Base-by-base conservation (phyloP, 2,329 filamentous ascomycete genomes). In the Diaporthe amygdali region DNA sequence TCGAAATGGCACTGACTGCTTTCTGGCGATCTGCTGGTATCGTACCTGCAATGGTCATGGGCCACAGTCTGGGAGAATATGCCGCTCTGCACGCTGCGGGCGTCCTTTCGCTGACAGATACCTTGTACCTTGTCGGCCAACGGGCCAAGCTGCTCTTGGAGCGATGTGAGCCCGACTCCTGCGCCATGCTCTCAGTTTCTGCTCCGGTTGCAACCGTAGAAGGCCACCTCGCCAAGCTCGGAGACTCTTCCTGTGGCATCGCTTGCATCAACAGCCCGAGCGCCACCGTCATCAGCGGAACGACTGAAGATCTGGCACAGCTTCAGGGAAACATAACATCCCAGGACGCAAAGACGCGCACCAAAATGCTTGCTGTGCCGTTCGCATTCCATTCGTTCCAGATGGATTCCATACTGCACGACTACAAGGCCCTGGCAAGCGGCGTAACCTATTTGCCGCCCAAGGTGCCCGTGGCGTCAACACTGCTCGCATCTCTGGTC, bases 201-300 rank as follows among this genome's bases (percentile, higher is more conserved):
- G 82, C 80, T 9, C 80, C 81, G 10, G 79, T 84, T 15, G 85
- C 89, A 37, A 82, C 85, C 25, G 87, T 89, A 74, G 84, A 81
- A 52, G 83, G 85, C 34, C 84, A 84, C 70, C 83, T 88, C 41
- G 77, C 77, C 76, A 85, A 79, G 46, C 73, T 76, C 32, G 34
- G 34, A 8, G 74, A 76, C 12, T 73, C 75, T 77, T 83, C 79
- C 15, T 78, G 84, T 49, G 84, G 85, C 30, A 73, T 86, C 25
- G 90, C 92, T 14, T 95, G 93, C 81, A 86, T 93, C 76, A 95
- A 95, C 75, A 89, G 90, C 0, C 89, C 90, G 0, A 84, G 88
- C 55, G 91, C 93, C 76, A 93, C 90, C 17, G 93, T 95, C 5
- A 83, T 95, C 14, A 80, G 79, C 8, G 85, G 84, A 5, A 74